phyloP scores from a whole-genome alignment of 2,329 filamentous ascomycete species.

The Aspergillus pseudoviridinutans region DNA sequence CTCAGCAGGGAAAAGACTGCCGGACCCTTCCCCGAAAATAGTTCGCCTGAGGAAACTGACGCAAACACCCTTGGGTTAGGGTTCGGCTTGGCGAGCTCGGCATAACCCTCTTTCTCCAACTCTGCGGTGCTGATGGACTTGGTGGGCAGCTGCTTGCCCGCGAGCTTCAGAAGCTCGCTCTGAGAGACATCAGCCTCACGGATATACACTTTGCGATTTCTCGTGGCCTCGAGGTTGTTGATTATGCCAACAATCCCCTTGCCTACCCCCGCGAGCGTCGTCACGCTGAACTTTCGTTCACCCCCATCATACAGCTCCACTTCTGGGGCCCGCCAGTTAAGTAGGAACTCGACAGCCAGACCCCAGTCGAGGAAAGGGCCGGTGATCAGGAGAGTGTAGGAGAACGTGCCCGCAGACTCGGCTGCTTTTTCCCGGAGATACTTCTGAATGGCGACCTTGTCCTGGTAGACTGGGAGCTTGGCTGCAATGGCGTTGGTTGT shows the following conservation, averaged over 20 bases:
- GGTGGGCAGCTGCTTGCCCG: background rate
- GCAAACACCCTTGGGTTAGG: slow-evolving; percentile 18
- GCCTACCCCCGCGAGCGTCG: slow-evolving; percentile 47
- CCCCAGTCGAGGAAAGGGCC: slow-evolving; percentile 34
- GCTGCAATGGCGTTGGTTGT: slow-evolving; percentile 20
- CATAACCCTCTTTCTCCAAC: background rate
- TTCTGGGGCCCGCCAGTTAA: slow-evolving; percentile 35
- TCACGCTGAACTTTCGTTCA: slow-evolving; percentile 45
- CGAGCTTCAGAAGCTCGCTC: background rate
- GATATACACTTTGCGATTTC: slow-evolving; percentile 44
- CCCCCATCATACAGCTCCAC: slow-evolving; percentile 50
- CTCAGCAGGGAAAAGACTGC: slow-evolving; percentile 20
- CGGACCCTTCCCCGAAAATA: slow-evolving; percentile 33
- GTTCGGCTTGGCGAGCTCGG: background rate
- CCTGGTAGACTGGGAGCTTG: slow-evolving; percentile 27
- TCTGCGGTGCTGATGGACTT: background rate
- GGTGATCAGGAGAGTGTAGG: slow-evolving; percentile 29
- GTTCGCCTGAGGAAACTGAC: slow-evolving; percentile 26
- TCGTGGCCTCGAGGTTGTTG: slow-evolving; percentile 49
- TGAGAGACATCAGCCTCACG: slow-evolving; percentile 1
- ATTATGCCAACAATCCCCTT: slow-evolving; percentile 50
- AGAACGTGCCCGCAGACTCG: slow-evolving; percentile 17
- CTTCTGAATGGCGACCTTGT: slow-evolving; percentile 28
- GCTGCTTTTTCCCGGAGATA: slow-evolving; percentile 20
- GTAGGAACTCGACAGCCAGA: slow-evolving; percentile 39